Evolutionary conservation across 2,329 filamentous ascomycete genomes (phyloP), one percentile per base, ranked within the genome.

Genomic region (Venturia carpophila): DNA sequence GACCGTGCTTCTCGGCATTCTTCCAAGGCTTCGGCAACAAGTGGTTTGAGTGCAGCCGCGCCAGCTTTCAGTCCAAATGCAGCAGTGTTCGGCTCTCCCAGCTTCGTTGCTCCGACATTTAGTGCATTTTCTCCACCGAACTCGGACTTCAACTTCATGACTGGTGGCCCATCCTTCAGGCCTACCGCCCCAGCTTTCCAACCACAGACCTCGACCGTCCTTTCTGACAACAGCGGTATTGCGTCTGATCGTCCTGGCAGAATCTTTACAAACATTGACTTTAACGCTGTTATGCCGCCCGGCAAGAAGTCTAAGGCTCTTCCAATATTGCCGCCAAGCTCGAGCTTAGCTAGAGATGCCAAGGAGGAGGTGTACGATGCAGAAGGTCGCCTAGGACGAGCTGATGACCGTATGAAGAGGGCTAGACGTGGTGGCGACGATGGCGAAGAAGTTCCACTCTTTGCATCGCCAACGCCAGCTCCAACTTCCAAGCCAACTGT

Each of bases 271-370:
- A 83, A 85, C 68, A 77, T 89, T 41, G 83, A 80, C 64, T 75
- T 81, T 41, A 80, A 82, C 17, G 86, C 90, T 27, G 82, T 86
- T 62, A 77, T 84, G 37, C 89, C 89, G 71, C 83, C 87, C 7
- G 74, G 77, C 0, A 91, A 89, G 76, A 86, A 85, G 70, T 90
- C 87, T 5, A 97, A 94, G 77, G 91, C 91, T 11, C 84, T 96
- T 64, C 89, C 92, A 0, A 95, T 96, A 68, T 77, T 93, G 11
- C 89, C 90, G 0, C 80, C 85, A 65, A 69, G 68, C 66, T 86
- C 80, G 70, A 78, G 79, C 69, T 74, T 78, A 68, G 75, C 74
- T 1, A 73, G 75, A 61, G 72, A 74, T 58, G 71, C 72, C 65
- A 72, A 73, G 37, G 72, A 71, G 64, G 72, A 77, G 24, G 75